Evolutionary conservation across 2,329 filamentous ascomycete genomes (phyloP).

Genomic region (Cladosporium sp.): DNA sequence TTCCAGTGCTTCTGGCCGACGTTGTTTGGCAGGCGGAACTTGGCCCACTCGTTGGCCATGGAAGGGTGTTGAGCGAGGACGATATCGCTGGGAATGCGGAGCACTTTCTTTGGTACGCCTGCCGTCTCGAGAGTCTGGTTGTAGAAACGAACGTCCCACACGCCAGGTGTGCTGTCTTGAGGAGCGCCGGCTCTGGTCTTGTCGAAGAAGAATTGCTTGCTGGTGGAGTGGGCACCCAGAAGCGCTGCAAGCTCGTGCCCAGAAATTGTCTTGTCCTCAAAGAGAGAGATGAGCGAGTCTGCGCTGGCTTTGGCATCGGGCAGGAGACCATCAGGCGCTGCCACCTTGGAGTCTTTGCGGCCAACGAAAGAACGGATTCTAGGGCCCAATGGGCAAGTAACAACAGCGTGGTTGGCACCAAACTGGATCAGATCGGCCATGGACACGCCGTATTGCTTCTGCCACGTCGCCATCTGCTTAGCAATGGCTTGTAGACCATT

Average conservation of each 20-base stretch:
- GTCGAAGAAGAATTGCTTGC: conserved; percentile 40
- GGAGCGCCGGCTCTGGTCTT: conserved; percentile 36
- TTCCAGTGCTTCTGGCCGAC: conserved; percentile 28
- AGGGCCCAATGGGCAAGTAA: conserved; percentile 42
- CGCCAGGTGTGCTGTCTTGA: conserved; percentile 39
- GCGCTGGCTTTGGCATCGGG: conserved; percentile 35
- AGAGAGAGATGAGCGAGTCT: conserved; percentile 33
- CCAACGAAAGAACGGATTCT: conserved; percentile 40
- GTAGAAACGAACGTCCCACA: conserved; percentile 42
- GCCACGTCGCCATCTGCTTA: conserved; percentile 21
- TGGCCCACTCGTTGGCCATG: conserved; percentile 35
- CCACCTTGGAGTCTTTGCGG: conserved; percentile 39
- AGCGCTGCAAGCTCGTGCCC: conserved; percentile 40
- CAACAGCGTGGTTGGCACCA: conserved; percentile 40
- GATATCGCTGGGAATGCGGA: conserved; percentile 41
- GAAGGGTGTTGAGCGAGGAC: conserved; percentile 37
- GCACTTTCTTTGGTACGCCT: conserved; percentile 33
- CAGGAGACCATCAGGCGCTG: conserved; percentile 37
- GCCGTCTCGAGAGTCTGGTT: conserved; percentile 33
- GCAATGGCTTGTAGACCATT: conserved; percentile 22
- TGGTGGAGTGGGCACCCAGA: conserved; percentile 41
- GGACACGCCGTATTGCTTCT: conserved; percentile 29
- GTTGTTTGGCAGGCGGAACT: conserved; percentile 22
- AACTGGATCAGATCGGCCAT: conserved; percentile 44
- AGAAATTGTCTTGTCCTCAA: conserved; percentile 41